Conservation (phyloP, 805 yeast genomes). For the Candida ovalis region DNA sequence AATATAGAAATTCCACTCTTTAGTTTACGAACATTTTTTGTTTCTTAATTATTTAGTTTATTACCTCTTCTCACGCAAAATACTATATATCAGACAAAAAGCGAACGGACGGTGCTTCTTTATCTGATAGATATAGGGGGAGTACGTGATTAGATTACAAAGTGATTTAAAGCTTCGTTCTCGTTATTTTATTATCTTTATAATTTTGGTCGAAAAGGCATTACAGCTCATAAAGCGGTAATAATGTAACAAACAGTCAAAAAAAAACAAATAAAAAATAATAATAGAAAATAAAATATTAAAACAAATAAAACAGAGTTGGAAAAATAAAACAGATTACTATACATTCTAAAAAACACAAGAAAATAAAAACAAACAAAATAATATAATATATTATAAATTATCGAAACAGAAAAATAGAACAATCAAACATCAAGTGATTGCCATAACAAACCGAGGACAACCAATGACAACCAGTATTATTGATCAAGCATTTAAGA, state of each 20-base stretch:
- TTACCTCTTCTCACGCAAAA: no score
- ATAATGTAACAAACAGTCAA: background rate
- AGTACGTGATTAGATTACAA: no score
- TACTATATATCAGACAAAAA: no score
- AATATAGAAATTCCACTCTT: no score
- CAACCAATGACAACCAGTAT: background rate
- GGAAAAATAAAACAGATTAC: background rate
- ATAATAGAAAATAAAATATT: background rate
- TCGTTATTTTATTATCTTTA: background rate
- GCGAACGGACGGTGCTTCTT: no score
- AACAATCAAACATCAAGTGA: constrained; percentile 1
- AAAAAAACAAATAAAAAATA: background rate
- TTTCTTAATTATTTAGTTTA: no score
- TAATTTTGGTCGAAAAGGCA: no score
- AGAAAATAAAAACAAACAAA: background rate
- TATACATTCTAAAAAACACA: background rate
- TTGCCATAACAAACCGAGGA: background rate
- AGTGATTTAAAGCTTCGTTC: background rate
- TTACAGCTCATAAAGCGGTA: background rate
- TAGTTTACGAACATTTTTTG: no score
- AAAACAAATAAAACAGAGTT: constrained; percentile 1
- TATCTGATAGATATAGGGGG: no score
- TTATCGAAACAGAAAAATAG: background rate
- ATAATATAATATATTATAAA: background rate
- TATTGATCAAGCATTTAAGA: background rate